Evolutionary conservation across 176 grass and related monocot genomes (phyloP), one percentile per base, ranked within the genome.

Genomic region (Secale cereale): DNA sequence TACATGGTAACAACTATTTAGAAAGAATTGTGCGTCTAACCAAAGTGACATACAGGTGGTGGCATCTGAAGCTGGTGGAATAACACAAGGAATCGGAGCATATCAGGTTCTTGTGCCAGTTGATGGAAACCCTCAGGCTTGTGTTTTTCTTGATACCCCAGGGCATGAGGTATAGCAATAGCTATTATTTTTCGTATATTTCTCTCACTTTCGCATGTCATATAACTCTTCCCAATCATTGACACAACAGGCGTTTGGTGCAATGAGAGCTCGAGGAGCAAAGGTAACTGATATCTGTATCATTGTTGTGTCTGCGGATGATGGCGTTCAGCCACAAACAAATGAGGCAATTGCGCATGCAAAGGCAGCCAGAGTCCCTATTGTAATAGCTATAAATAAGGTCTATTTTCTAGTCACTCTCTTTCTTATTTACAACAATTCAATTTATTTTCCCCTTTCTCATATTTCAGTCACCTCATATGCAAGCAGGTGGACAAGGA

Each of bases 81-180:
- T 98, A 78, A 98, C 96, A 70, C 96, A 98, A 87, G 93, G 96
- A 81, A 95, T 98, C 82, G 96, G 96, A 56, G 96, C 96, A 68
- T 98, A 98, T 70, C 92, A 95, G 80, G 96, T 98, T 95, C 86
- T 89, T 85, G 86, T 98, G 66, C 91, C 91, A 80, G 87, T 95
- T 60, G 91, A 94, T 89, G 93, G 96, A 79, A 79, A 94, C 71
- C 89, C 79, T 70, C 93, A 92, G 72, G 73, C 96, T 83, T 98
- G 96, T 88, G 79, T 98, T 78, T 95, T 98, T 91, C 91, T 98
- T 50, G 96, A 98, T 85, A 98, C 96, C 69, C 96, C 96, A 54
- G 96, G 96, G 7, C 96, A 98, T 33, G 91, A 95, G 91, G 96
- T 98, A 92, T 78, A 74, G 25, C 27, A 80, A 27, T 78, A 78